Percentiles rank a stretch among this genome's conserved stretches.
Conservation (phyloP, 768 basidiomycete genomes). For the Mycena vulgaris region DNA sequence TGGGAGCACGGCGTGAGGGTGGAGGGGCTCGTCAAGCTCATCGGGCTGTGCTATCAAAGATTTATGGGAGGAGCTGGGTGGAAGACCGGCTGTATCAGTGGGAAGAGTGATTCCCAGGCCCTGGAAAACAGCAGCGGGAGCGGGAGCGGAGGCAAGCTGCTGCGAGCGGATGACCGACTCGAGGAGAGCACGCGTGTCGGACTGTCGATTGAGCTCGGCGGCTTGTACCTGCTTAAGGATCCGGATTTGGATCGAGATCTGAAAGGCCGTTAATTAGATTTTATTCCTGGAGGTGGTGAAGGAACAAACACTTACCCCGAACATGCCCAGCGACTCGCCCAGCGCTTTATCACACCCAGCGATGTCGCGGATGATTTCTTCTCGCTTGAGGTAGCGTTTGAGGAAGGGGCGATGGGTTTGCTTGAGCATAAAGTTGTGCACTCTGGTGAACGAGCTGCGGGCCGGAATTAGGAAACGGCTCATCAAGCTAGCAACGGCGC, state of each 20-base stretch:
- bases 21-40: slow-evolving; percentile 3
- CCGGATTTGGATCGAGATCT: slow-evolving; percentile 63
- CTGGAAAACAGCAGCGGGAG: slow-evolving; percentile 20
- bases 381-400: slow-evolving; percentile 83
- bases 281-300: slow-evolving; percentile 7
- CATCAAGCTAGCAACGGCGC: slow-evolving; percentile 28
- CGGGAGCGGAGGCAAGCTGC: slow-evolving; percentile 8
- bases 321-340: slow-evolving; percentile 71
- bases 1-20: slow-evolving; percentile 36
- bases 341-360: slow-evolving; percentile 66
- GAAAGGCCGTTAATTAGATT: slow-evolving; percentile 5
- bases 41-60: slow-evolving; percentile 26
- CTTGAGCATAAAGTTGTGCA: slow-evolving; percentile 49
- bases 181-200: slow-evolving; percentile 56
- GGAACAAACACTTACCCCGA: slow-evolving; percentile 57
- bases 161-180: slow-evolving; percentile 41
- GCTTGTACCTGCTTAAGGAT: slow-evolving; percentile 66
- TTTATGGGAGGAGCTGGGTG: slow-evolving; percentile 39
- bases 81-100: slow-evolving; percentile 31
- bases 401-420: slow-evolving; percentile 80
- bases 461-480: neutral
- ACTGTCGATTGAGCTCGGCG: slow-evolving; percentile 58
- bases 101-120: slow-evolving; percentile 36
- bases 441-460: slow-evolving; percentile 29
- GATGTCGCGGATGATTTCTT: slow-evolving; percentile 75